These are phyloP conservation scores for Coelastrella sp. DNA, from an alignment of 139 green algal species.

Conservation along the genomic window DNA sequence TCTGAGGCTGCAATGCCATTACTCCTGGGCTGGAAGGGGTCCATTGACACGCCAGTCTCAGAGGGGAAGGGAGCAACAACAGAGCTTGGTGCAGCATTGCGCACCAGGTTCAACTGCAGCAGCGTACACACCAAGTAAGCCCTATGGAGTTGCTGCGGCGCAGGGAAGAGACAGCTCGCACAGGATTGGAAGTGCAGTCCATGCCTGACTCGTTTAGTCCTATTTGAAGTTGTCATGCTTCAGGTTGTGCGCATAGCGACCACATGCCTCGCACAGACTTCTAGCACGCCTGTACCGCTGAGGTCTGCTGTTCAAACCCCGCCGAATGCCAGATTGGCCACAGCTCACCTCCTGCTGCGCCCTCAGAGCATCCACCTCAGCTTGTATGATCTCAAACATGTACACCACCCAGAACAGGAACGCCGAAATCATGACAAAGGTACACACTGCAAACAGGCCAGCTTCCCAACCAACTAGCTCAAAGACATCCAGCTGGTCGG, in stretches of 20 bases:
- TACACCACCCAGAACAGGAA: slow-evolving; percentile 57
- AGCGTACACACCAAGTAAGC: not conserved
- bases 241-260: too few relatives aligned
- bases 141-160: too few relatives aligned
- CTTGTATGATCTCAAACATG: slow-evolving; percentile 54
- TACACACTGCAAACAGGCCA: slow-evolving; percentile 42
- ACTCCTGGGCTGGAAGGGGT: not conserved
- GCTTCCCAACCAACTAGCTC: slow-evolving; percentile 33
- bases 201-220: too few relatives aligned
- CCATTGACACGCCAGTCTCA: not conserved
- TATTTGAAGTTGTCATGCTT: too few relatives aligned
- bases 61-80: slow-evolving; percentile 23
- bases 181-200: too few relatives aligned
- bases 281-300: too few relatives aligned
- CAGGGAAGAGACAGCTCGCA: too few relatives aligned
- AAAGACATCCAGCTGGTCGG: slow-evolving; percentile 21
- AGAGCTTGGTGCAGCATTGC: slow-evolving; percentile 22
- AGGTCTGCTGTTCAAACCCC: too few relatives aligned
- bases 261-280: too few relatives aligned
- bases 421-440: slow-evolving; percentile 51
- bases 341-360: slow-evolving; percentile 42
- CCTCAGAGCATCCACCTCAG: slow-evolving; percentile 49
- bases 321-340: not conserved
- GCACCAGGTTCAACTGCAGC: slow-evolving; percentile 35
- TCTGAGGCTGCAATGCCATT: not conserved